Conservation (phyloP, 2,329 filamentous ascomycete species). For the Penicillium aurantiogriseum region DNA sequence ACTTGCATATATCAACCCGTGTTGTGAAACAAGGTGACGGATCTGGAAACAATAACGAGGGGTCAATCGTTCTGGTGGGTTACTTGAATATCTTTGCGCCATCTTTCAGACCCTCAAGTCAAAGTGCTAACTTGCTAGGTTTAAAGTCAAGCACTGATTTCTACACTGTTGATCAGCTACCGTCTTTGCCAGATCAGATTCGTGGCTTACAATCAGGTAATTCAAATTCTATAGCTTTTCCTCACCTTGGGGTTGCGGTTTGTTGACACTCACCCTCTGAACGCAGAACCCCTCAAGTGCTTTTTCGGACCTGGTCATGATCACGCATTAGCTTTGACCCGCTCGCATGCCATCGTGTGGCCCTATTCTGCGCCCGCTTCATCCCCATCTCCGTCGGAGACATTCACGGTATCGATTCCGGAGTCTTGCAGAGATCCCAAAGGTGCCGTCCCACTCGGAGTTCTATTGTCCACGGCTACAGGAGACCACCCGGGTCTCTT, state of each 20-base stretch:
- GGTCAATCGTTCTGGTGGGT: constrained; percentile 40
- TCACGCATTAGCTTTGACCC: constrained; percentile 77
- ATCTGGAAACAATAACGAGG: constrained; percentile 30
- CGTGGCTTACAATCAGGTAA: constrained; percentile 64
- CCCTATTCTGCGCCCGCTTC: constrained; percentile 62
- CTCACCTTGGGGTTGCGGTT: constrained; percentile 8
- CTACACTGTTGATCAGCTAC: constrained; percentile 81
- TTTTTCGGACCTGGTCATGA: constrained; percentile 63
- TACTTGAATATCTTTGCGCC: constrained; percentile 1
- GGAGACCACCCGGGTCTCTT: constrained; percentile 82
- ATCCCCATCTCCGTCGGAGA: constrained; percentile 52
- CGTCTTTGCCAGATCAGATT: constrained; percentile 75
- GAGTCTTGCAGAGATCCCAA: constrained; percentile 64
- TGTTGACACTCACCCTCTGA: constrained; percentile 13
- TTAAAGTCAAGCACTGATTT: constrained; percentile 75
- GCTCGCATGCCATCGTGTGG: constrained; percentile 84
- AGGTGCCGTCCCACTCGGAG: constrained; percentile 76
- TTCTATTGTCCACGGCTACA: constrained; percentile 75
- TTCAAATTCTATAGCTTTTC: constrained; percentile 29
- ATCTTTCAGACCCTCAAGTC: not conserved
- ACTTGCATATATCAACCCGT: constrained; percentile 39
- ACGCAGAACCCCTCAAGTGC: constrained; percentile 62
- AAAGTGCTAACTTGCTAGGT: constrained; percentile 11
- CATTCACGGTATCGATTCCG: constrained; percentile 76
- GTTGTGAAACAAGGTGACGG: constrained; percentile 39